Conservation (phyloP, 257 asterid species). For the Capsicum baccatum region DNA sequence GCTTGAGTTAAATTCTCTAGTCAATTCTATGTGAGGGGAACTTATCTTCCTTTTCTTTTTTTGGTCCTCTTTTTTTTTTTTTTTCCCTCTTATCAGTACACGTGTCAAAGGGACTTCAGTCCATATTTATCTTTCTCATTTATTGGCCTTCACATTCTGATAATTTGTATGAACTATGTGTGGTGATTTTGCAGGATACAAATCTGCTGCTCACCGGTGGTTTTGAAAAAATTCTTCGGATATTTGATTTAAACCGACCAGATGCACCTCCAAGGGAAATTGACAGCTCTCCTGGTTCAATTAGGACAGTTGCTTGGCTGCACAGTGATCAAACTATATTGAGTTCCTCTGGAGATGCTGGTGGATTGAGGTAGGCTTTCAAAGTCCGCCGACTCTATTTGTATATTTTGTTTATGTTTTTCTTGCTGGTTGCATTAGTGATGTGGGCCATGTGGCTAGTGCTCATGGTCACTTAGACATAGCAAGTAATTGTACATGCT, state of each 20-base stretch:
- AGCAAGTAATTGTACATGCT: background rate
- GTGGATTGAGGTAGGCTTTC: slow-evolving; percentile 78
- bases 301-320: slow-evolving; percentile 89
- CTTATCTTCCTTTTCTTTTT: background rate
- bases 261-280: slow-evolving; percentile 94
- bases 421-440: background rate
- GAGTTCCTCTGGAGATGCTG: slow-evolving; percentile 85
- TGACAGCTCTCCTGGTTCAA: slow-evolving; percentile 83
- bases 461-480: background rate
- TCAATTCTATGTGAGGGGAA: background rate
- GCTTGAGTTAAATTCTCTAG: background rate
- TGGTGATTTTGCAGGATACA: slow-evolving; percentile 62
- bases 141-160: background rate
- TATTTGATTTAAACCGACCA: slow-evolving; percentile 77
- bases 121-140: background rate
- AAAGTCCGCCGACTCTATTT: background rate
- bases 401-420: background rate
- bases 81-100: background rate
- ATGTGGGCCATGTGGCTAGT: background rate
- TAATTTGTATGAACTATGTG: slow-evolving; percentile 19
- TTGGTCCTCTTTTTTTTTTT: background rate
- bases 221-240: slow-evolving; percentile 78
- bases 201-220: slow-evolving; percentile 83
- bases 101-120: background rate
- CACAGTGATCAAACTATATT: slow-evolving; percentile 90